phyloP scores from a whole-genome alignment of 495 filamentous ascomycete species.

The Penicillium pulvis region DNA sequence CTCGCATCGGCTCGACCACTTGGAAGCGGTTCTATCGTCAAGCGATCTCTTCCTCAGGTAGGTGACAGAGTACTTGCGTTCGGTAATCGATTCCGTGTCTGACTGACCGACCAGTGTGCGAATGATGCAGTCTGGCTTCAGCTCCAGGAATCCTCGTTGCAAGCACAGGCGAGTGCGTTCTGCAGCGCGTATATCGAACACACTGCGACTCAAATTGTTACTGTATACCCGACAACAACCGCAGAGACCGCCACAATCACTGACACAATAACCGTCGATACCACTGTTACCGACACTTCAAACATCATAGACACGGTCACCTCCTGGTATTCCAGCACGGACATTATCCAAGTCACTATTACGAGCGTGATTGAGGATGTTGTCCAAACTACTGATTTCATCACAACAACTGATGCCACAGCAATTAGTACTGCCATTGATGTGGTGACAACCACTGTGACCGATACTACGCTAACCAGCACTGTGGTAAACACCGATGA shows the following conservation, averaged over 20 bases:
- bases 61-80: neutral
- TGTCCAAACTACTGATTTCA: neutral
- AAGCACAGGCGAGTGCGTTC: neutral
- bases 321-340: neutral
- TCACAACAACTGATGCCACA: slow-evolving; percentile 1
- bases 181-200: neutral
- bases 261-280: neutral
- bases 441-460: neutral
- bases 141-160: neutral
- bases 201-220: neutral
- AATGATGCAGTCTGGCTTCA: neutral
- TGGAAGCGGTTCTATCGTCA: neutral
- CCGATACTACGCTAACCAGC: neutral
- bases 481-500: neutral
- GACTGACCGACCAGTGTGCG: neutral
- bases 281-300: neutral
- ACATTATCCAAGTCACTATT: neutral
- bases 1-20: neutral
- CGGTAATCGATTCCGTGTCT: neutral
- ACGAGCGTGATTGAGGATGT: neutral
- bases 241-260: neutral
- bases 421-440: neutral
- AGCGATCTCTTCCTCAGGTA: neutral
- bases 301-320: neutral
- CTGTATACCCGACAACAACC: neutral